Conservation (phyloP, 192 early-diverging fungal species). For the Entomortierella lignicola region DNA sequence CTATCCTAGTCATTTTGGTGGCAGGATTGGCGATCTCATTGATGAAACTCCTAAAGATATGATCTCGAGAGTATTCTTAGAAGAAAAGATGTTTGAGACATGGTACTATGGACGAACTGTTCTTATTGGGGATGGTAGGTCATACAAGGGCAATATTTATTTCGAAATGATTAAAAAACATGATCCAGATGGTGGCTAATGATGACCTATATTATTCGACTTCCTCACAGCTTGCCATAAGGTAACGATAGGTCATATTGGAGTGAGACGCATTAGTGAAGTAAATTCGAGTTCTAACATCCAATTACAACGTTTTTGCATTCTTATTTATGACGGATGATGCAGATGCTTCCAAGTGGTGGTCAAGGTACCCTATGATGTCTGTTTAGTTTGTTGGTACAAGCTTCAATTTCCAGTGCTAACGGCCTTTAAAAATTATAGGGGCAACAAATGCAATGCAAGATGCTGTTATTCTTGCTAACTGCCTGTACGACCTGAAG, state of each 20-base stretch:
- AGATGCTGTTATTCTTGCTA: constrained; percentile 31
- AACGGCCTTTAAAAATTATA: neutral
- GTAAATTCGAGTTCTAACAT: neutral
- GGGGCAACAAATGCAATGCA: constrained; percentile 23
- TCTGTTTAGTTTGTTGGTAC: neutral
- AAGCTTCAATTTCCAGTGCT: no score
- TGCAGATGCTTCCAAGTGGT: constrained; percentile 18
- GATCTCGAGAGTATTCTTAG: constrained; percentile 8
- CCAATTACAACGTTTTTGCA: no score
- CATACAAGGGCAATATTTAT: neutral
- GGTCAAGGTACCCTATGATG: constrained; percentile 2
- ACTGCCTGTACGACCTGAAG: constrained; percentile 22
- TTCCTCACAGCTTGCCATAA: constrained; percentile 13
- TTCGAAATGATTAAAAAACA: neutral
- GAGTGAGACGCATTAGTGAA: neutral
- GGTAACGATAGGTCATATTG: no score
- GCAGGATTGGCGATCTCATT: constrained; percentile 14
- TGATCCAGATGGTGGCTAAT: no score
- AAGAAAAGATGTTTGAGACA: constrained; percentile 32
- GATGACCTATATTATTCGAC: no score
- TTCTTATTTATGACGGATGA: neutral
- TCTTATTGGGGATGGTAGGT: constrained; percentile 22
- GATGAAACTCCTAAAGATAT: constrained; percentile 21
- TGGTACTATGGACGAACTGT: constrained; percentile 30
- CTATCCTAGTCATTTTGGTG: neutral